Base-by-base conservation (phyloP, 2,329 filamentous ascomycete genomes). In the Penicillium fuscoglaucum region DNA sequence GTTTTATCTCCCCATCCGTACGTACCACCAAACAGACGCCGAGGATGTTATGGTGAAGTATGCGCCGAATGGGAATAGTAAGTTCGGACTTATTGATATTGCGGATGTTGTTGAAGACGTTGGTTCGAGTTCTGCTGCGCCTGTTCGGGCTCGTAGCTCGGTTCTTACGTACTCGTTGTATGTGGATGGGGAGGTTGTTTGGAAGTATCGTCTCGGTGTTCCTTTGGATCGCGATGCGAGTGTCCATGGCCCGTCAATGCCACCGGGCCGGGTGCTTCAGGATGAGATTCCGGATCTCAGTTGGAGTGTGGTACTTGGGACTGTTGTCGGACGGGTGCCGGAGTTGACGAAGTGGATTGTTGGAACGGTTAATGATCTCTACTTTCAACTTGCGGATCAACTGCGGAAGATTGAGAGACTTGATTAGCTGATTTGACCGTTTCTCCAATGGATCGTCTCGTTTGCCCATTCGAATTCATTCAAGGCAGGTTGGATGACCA, bases 41-140 rank as follows among this genome's bases (percentile, higher is more conserved):
- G 87, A 93, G 66, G 95, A 98, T 75, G 85, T 96, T 12, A 83
- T 88, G 71, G 82, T 98, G 63, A 91, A 93, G 86, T 96, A 84
- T 79, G 84, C 84, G 46, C 90, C 93, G 2, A 85, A 88, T 58
- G 93, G 93, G 1, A 93, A 91, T 69, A 92, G 88, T 61, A 98
- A 98, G 73, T 93, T 96, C 74, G 91, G 91, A 1, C 85, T 87
- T 0, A 82, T 96, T 29, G 90, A 91, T 24, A 92, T 99, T 61
- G 86, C 88, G 60, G 86, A 86, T 55, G 82, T 85, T 5, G 80
- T 83, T 2, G 81, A 83, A 10, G 61, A 62, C 6, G 52, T 62
- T 21, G 62, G 63, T 39, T 59, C 66, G 17, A 39, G 37, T 8
- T 55, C 57, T 9, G 57, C 60, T 17, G 57, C 45, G 2, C 53